Evolutionary conservation across 1,284 basidiomycete species (phyloP).

Genomic region (Cryptococcus sp.): DNA sequence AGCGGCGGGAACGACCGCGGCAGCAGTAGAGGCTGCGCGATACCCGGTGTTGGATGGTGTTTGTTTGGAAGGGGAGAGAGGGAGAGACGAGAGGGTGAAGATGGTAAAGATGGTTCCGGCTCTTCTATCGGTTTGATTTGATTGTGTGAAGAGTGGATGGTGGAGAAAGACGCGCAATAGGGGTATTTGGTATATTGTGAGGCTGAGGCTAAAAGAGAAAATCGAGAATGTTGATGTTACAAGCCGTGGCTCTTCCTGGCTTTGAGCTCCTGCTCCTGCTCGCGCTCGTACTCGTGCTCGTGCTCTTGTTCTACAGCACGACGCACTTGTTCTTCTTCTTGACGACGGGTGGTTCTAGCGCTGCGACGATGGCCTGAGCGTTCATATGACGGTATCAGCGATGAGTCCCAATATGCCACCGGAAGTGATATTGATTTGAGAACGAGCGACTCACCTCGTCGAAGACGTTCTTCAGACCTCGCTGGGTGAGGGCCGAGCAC

Average conservation of each 20-base stretch:
- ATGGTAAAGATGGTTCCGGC: neutral
- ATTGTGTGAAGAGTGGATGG: neutral
- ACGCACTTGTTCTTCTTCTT: conserved; percentile 83
- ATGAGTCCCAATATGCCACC: neutral
- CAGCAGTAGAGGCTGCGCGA: too few species aligned
- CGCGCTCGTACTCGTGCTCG: too few species aligned
- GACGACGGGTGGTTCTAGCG: conserved; percentile 90
- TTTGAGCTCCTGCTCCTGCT: too few species aligned
- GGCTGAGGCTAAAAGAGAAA: neutral
- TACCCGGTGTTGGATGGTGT: too few species aligned
- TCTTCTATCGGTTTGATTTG: neutral
- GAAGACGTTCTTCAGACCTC: conserved; percentile 99
- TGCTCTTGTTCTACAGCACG: conserved; percentile 61
- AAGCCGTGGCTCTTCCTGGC: too few species aligned
- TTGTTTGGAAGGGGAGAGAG: too few species aligned
- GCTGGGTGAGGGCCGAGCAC: conserved; percentile 98
- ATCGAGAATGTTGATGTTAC: too few species aligned
- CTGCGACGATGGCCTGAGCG: conserved; percentile 90
- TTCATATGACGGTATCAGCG: neutral
- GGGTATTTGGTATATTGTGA: conserved; percentile 7
- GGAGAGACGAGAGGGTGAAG: too few species aligned
- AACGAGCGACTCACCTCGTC: conserved; percentile 73
- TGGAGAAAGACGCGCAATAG: neutral
- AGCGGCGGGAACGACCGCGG: too few species aligned
- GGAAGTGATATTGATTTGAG: neutral